phyloP scores from a whole-genome alignment of 495 filamentous ascomycete genomes.

The Xylaria venustula region DNA sequence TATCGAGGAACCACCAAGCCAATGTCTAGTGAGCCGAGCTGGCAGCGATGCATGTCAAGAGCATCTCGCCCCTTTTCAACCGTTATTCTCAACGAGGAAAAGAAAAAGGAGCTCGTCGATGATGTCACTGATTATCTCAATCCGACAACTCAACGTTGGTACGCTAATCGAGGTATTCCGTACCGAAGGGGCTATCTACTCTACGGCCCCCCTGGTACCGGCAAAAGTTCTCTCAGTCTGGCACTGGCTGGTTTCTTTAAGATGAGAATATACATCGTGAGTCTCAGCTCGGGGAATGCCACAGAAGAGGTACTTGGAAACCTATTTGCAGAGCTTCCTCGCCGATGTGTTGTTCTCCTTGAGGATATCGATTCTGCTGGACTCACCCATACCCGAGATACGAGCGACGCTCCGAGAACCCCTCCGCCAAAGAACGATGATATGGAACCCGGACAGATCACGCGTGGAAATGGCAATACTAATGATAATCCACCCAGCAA shows the following conservation, averaged over 20 bases:
- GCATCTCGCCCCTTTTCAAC: conserved; percentile 78
- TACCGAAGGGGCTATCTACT: conserved; percentile 88
- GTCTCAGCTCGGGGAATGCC: conserved; percentile 59
- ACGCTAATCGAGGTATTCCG: conserved; percentile 69
- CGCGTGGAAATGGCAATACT: conserved; percentile 14
- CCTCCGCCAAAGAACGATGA: conserved; percentile 5
- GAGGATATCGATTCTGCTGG: conserved; percentile 74
- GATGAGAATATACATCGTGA: conserved; percentile 68
- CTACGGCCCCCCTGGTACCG: conserved; percentile 84
- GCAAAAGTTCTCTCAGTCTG: conserved; percentile 60
- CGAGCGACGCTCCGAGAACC: conserved; percentile 2
- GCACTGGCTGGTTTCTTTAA: conserved; percentile 71
- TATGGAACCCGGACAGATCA: conserved; percentile 30
- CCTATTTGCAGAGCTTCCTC: conserved; percentile 68
- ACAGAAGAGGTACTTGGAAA: conserved; percentile 69
- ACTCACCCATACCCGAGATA: conserved; percentile 60
- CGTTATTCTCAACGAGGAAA: conserved; percentile 74
- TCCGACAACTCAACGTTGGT: conserved; percentile 74
- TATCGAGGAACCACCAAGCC: conserved; percentile 54
- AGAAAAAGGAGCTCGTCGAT: conserved; percentile 71
- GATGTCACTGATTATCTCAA: conserved; percentile 91
- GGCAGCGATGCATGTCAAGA: conserved; percentile 57
- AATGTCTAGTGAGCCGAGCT: conserved; percentile 33
- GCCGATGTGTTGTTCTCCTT: conserved; percentile 67
- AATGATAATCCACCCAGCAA: conserved; percentile 8